phyloP scores from a whole-genome alignment of 129 eudicot species.

The Chrysanthemum lavandulifolium region DNA sequence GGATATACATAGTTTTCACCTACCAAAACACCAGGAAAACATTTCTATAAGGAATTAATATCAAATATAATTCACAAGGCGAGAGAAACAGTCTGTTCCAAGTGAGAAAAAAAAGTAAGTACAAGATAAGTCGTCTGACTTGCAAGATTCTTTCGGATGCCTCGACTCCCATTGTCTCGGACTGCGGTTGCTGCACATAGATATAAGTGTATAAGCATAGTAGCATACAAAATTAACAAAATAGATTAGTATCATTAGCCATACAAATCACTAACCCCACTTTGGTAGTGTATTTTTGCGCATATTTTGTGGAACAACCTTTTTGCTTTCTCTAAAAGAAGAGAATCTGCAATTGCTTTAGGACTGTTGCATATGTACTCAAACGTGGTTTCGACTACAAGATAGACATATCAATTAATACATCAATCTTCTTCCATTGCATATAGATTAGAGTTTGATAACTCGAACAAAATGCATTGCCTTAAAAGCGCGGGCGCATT shows the following conservation, averaged over 20 bases:
- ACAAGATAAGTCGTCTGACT: conserved; percentile 50
- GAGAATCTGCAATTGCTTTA: conserved; percentile 77
- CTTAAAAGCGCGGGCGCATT: neutral
- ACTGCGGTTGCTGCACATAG: conserved; percentile 82
- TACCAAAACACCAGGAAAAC: no score
- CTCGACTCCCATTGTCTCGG: conserved; percentile 83
- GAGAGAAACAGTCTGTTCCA: no score
- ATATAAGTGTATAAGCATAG: conserved; percentile 14
- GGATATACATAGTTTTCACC: no score
- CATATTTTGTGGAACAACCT: conserved; percentile 59
- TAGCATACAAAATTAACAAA: conserved; percentile 21
- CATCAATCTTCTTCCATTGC: conserved; percentile 15
- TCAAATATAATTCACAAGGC: no score
- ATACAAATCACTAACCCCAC: conserved; percentile 76
- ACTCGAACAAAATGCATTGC: neutral
- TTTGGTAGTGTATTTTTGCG: conserved; percentile 66
- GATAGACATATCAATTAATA: conserved; percentile 1
- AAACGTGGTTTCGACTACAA: conserved; percentile 78
- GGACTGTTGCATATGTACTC: conserved; percentile 76
- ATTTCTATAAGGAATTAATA: no score
- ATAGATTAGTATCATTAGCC: conserved; percentile 7
- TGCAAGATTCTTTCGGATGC: conserved; percentile 84
- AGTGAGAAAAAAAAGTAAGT: no score
- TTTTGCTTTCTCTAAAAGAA: conserved; percentile 73
- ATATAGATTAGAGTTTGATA: conserved; percentile 12